Evolutionary conservation across 148 eudicot species (phyloP).

Genomic region (Hydrangea macrophylla): DNA sequence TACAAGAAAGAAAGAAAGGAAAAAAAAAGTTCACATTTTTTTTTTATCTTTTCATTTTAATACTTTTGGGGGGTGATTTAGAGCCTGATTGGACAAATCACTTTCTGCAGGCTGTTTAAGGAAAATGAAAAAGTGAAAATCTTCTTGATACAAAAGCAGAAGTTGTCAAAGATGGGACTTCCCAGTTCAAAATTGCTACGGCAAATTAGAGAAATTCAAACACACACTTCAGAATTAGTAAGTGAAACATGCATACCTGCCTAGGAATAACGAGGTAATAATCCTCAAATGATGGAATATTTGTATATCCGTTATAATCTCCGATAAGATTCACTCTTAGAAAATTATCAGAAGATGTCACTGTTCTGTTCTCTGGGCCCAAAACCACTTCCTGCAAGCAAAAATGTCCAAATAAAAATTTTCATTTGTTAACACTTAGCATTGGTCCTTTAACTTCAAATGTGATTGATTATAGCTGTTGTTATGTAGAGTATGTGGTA

Average conservation of each 20-base stretch:
- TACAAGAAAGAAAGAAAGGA: no score
- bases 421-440: neutral
- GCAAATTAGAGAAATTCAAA: neutral
- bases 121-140: no score
- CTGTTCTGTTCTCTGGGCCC: slow-evolving; percentile 81
- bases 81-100: no score
- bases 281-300: slow-evolving; percentile 83
- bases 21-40: no score
- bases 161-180: neutral
- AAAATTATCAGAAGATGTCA: slow-evolving; percentile 65
- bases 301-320: slow-evolving; percentile 78
- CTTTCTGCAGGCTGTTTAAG: no score
- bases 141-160: no score
- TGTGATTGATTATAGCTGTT: neutral
- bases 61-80: no score
- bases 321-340: slow-evolving; percentile 84
- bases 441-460: neutral
- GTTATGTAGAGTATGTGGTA: neutral
- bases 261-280: slow-evolving; percentile 84
- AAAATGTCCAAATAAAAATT: neutral
- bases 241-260: slow-evolving; percentile 50
- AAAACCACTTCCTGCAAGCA: slow-evolving; percentile 65
- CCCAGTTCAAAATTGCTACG: neutral
- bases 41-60: no score
- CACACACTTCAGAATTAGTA: slow-evolving; percentile 3